Base-by-base conservation (phyloP, 2,329 filamentous ascomycete species). In the Neonectria neomacrospora region DNA sequence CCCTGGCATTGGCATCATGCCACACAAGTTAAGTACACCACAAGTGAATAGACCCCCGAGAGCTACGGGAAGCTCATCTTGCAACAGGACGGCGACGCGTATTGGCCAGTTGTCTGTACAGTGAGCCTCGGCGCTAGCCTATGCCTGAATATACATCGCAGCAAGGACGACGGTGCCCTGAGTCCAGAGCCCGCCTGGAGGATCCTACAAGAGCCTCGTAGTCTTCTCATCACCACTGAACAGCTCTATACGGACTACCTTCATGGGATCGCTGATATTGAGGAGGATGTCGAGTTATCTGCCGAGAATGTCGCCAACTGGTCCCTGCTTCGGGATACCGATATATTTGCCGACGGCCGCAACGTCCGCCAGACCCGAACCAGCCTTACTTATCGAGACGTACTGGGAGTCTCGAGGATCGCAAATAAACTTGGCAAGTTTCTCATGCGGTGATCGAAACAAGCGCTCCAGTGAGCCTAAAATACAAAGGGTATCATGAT, bases 1-100 rank as follows among this genome's bases (percentile, higher is more conserved):
- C 1, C 88, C 92, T 0, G 93, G 92, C 2, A 88, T 97, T 66
- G 95, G 95, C n/a, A 98, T 98, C 69, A 97, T 97, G 92, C 90
- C 94, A 50, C 95, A 98, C 77, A 96, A 97, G 81, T 76, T 80
- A 72, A 77, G 77, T 79, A 72, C 63, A 74, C 56, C 68, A 62
- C 61, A 66, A 52, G 65, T 58, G 52, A 65, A 54, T 32, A 50
- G 44, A 59, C 51, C 41, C 26, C 20, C 37, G 45, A 54, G 44
- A 54, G 47, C 54, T 56, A 51, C 58, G 32, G 41, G 41, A 75
- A 74, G 71, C 77, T 79, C 76, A 79, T 79, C 71, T 67, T 54
- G 62, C 61, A 54, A 63, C 68, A 82, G 83, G 95, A 99, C 77
- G 96, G 95, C 2, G 81, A 86, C 9, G 93, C 95, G 10, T 99